Percentiles rank a stretch among this genome's conserved stretches.
phyloP scores from a whole-genome alignment of 208 protist species.

The Leishmania arabica region DNA sequence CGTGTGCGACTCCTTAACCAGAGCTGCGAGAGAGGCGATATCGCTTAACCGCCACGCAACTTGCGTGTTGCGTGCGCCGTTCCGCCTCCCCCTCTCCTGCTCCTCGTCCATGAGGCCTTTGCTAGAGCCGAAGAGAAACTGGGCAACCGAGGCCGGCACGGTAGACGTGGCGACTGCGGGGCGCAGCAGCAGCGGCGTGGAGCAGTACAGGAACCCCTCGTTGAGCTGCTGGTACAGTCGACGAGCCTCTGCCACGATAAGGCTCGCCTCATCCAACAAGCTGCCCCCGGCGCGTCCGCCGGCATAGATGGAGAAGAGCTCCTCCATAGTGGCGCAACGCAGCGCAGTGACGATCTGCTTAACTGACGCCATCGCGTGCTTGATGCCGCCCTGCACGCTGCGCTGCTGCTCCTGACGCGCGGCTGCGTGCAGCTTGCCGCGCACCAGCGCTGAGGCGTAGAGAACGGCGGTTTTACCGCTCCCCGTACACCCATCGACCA shows the following conservation, averaged over 20 bases:
- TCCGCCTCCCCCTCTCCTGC: neutral
- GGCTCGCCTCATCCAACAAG: slow-evolving; percentile 45
- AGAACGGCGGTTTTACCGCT: slow-evolving; percentile 80
- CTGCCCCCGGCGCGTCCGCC: slow-evolving; percentile 16
- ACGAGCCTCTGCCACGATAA: slow-evolving; percentile 16
- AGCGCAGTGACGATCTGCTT: slow-evolving; percentile 24
- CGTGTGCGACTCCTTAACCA: slow-evolving; percentile 42
- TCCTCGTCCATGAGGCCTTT: neutral
- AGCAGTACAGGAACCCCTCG: slow-evolving; percentile 56
- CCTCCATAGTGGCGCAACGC: slow-evolving; percentile 10
- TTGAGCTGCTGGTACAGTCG: slow-evolving; percentile 38
- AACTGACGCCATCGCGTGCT: slow-evolving; percentile 35
- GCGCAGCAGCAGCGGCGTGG: slow-evolving; percentile 66
- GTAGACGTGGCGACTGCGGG: slow-evolving; percentile 25
- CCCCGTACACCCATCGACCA: slow-evolving; percentile 59
- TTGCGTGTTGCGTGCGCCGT: neutral
- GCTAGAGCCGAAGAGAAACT: slow-evolving; percentile 20
- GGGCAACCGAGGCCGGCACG: slow-evolving; percentile 25
- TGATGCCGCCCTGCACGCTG: slow-evolving; percentile 42
- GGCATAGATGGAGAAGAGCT: slow-evolving; percentile 19
- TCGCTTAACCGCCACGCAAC: slow-evolving; percentile 18
- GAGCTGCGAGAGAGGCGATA: slow-evolving; percentile 35
- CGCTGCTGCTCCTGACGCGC: slow-evolving; percentile 66
- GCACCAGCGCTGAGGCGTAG: slow-evolving; percentile 50
- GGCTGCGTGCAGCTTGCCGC: slow-evolving; percentile 49